These are phyloP conservation scores for Endothia cerciana DNA, from an alignment of 2,329 filamentous ascomycete species.

Conservation along the genomic window DNA sequence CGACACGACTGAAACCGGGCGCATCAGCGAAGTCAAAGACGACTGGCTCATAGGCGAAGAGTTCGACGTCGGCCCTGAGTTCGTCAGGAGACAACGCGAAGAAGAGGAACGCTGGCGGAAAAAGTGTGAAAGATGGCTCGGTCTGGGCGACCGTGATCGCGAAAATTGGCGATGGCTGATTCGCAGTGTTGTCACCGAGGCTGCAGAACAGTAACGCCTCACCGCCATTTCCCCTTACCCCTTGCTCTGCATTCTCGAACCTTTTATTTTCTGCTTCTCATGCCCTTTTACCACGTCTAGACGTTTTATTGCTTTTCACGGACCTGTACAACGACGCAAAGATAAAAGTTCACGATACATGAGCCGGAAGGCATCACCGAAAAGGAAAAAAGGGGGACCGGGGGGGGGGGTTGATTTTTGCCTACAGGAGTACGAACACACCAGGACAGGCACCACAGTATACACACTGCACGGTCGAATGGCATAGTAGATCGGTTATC, in stretches of 20 bases:
- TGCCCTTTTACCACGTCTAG: conserved; percentile 22
- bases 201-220: conserved; percentile 35
- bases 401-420: conserved; percentile 2
- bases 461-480: conserved; percentile 18
- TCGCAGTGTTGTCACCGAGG: conserved; percentile 55
- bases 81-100: conserved; percentile 83
- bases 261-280: conserved; percentile 23
- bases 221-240: conserved; percentile 39
- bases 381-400: conserved; percentile 15
- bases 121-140: conserved; percentile 86
- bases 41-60: conserved; percentile 92
- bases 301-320: conserved; percentile 27
- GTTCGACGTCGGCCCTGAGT: conserved; percentile 95
- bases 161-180: conserved; percentile 80
- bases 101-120: conserved; percentile 91
- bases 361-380: conserved; percentile 22
- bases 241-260: conserved; percentile 14
- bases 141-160: conserved; percentile 57
- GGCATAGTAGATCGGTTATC: conserved; percentile 11
- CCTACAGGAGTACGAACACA: conserved; percentile 12
- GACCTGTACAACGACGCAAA: conserved; percentile 29
- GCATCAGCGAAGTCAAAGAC: conserved; percentile 67
- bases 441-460: conserved; percentile 22
- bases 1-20: conserved; percentile 53
- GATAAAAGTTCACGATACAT: conserved; percentile 28